Evolutionary conservation across 2,329 filamentous ascomycete species (phyloP).

Genomic region (Colletotrichum filicis): DNA sequence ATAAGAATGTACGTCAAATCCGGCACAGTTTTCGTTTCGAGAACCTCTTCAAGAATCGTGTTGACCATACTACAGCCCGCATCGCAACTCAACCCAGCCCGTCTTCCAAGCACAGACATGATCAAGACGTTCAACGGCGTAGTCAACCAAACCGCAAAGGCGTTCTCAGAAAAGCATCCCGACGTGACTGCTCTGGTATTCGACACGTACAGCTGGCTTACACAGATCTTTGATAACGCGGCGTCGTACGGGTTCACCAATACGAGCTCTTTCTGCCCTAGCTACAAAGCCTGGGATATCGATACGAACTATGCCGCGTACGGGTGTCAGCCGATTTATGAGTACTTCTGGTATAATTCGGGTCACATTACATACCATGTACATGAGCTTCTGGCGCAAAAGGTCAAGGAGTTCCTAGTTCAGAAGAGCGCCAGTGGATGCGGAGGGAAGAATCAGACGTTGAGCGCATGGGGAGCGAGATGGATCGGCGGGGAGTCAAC

Average conservation of each 20-base stretch:
- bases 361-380: conserved; percentile 38
- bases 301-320: conserved; percentile 38
- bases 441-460: background rate
- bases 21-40: background rate
- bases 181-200: conserved; percentile 41
- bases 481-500: background rate
- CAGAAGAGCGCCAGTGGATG: background rate
- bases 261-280: conserved; percentile 41
- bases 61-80: conserved; percentile 3
- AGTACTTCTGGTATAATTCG: conserved; percentile 47
- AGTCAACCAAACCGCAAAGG: conserved; percentile 36
- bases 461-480: background rate
- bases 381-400: background rate
- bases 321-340: conserved; percentile 41
- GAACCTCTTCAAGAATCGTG: background rate
- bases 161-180: conserved; percentile 43
- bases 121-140: conserved; percentile 17
- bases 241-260: conserved; percentile 42
- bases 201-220: conserved; percentile 46
- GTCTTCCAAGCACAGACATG: conserved; percentile 14
- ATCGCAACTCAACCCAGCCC: background rate
- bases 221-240: conserved; percentile 42
- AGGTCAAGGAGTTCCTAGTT: conserved; percentile 16
- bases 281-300: conserved; percentile 40
- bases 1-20: conserved; percentile 32